Evolutionary conservation across 176 grass and related monocot genomes (phyloP).

Genomic region (Melocanna baccifera): DNA sequence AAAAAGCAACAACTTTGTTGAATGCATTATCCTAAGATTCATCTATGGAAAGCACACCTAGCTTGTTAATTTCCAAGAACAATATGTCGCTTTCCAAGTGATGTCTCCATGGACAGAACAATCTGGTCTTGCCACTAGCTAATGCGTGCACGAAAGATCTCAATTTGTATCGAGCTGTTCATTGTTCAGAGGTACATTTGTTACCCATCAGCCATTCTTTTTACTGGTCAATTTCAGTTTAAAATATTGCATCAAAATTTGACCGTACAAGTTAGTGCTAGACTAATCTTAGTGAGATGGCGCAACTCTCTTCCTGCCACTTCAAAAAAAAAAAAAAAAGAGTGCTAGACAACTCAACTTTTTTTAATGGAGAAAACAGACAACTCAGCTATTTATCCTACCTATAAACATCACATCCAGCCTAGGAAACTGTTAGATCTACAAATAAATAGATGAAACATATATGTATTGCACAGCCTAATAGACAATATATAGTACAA

Average conservation of each 20-base stretch:
- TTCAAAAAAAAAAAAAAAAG: neutral
- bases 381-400: neutral
- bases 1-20: neutral
- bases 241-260: neutral
- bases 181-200: constrained; percentile 14
- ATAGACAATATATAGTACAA: no score
- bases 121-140: neutral
- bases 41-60: neutral
- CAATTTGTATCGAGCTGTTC: neutral
- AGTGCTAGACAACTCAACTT: neutral
- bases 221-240: neutral
- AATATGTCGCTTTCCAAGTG: neutral
- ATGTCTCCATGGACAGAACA: neutral
- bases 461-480: no score
- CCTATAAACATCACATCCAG: neutral
- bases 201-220: neutral
- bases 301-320: neutral
- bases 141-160: neutral
- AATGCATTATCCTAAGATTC: neutral
- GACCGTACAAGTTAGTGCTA: neutral
- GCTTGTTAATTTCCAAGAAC: neutral
- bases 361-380: neutral
- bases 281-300: neutral
- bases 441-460: no score
- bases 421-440: no score